Evolutionary conservation across 495 filamentous ascomycete species (phyloP).

Genomic region (Penicillium parvum): DNA sequence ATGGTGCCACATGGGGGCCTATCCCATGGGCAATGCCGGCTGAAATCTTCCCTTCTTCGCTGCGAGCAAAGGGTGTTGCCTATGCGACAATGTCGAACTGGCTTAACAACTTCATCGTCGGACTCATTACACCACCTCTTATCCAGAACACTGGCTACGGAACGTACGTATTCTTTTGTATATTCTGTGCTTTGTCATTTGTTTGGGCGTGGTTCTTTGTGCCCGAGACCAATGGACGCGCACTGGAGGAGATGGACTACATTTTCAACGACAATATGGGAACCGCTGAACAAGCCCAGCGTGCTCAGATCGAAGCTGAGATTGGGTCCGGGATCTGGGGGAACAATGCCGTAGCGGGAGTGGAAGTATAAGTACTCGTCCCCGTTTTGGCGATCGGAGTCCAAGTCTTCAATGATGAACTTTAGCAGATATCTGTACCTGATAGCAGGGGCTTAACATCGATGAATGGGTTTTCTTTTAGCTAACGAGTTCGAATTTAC

Average conservation of each 20-base stretch:
- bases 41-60: constrained; percentile 20
- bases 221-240: constrained; percentile 4
- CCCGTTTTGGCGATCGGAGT: not conserved
- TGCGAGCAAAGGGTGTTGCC: constrained; percentile 18
- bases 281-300: not conserved
- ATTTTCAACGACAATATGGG: constrained; percentile 3
- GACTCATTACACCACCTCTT: constrained; percentile 50
- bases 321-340: not conserved
- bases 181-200: not conserved
- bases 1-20: constrained; percentile 16
- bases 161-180: constrained; percentile 5
- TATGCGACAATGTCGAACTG: constrained; percentile 28
- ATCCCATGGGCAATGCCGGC: constrained; percentile 21
- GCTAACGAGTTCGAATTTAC: not conserved
- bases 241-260: constrained; percentile 9
- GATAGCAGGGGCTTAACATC: not conserved
- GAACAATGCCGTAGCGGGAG: not conserved
- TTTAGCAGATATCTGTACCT: not conserved
- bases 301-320: not conserved
- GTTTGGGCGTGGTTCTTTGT: constrained; percentile 4
- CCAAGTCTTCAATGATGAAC: not conserved
- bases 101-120: constrained; percentile 61
- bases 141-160: constrained; percentile 48
- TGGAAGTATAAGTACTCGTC: not conserved
- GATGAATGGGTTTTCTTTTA: not conserved